Conservation (phyloP, 2,329 filamentous ascomycete genomes). For the Beauveria medogensis region DNA sequence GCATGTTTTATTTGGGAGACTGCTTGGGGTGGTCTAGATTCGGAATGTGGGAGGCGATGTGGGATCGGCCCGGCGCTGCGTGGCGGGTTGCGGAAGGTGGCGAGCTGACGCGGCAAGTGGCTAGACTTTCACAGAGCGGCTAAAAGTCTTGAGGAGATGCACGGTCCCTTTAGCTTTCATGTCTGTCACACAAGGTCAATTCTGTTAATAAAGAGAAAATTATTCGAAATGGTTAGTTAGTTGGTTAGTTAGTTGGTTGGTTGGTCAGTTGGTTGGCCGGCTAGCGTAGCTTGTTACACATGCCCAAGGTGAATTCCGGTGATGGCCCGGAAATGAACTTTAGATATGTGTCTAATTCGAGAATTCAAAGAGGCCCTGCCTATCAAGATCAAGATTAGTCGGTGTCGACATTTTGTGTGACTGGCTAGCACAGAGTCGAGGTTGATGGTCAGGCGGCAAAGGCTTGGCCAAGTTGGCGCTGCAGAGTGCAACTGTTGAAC, state of each 20-base stretch:
- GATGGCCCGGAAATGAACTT: neutral
- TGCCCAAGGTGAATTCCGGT: neutral
- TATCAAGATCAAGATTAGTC: neutral
- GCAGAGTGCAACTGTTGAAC: neutral
- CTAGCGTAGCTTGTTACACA: too few species aligned
- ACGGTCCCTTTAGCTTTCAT: neutral
- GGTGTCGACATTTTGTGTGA: neutral
- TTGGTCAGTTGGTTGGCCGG: too few species aligned
- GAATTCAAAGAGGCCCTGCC: too few species aligned
- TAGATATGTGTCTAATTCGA: too few species aligned
- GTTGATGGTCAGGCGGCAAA: neutral
- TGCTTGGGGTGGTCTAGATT: neutral
- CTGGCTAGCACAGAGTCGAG: neutral
- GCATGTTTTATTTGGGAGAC: neutral
- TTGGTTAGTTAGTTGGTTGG: neutral
- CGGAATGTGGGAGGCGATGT: slow-evolving; percentile 3
- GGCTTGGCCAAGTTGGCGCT: neutral
- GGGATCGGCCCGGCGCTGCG: neutral
- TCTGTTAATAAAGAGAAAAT: too few species aligned
- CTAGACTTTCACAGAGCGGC: neutral
- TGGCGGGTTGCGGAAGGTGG: neutral
- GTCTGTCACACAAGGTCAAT: neutral
- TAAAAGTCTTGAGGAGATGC: neutral
- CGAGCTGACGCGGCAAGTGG: slow-evolving; percentile 3
- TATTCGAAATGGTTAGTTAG: neutral